Percentiles rank a stretch among this genome's conserved stretches.
Conservation (phyloP, 495 filamentous ascomycete genomes). For the Neurospora pannonica region DNA sequence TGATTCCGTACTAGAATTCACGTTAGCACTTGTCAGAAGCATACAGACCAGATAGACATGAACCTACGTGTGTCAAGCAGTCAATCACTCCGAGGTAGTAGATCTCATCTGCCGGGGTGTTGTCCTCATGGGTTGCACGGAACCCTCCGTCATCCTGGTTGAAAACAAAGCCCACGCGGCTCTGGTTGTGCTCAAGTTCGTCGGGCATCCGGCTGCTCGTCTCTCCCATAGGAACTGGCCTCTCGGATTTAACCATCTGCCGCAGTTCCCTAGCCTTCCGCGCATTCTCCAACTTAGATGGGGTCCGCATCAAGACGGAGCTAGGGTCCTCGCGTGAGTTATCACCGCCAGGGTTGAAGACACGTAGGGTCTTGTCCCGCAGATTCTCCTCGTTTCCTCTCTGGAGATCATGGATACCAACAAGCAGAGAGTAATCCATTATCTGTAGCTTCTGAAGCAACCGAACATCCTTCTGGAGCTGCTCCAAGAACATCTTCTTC, state of each 20-base stretch:
- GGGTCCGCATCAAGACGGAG: constrained; percentile 73
- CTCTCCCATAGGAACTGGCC: constrained; percentile 83
- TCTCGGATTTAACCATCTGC: constrained; percentile 84
- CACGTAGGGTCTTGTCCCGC: constrained; percentile 85
- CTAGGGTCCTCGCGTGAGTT: constrained; percentile 43
- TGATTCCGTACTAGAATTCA: constrained; percentile 58
- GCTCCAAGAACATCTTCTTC: constrained; percentile 75
- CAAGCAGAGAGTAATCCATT: constrained; percentile 96
- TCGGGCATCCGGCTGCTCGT: constrained; percentile 82
- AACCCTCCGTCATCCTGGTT: constrained; percentile 93
- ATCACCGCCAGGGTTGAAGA: constrained; percentile 86
- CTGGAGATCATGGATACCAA: constrained; percentile 85
- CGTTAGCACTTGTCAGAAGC: constrained; percentile 21
- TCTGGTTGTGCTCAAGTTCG: constrained; percentile 56
- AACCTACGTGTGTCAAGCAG: constrained; percentile 84
- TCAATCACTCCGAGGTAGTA: constrained; percentile 98
- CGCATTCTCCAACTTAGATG: constrained; percentile 86
- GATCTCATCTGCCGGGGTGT: constrained; percentile 76
- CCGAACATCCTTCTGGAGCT: constrained; percentile 78
- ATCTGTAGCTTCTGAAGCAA: constrained; percentile 81
- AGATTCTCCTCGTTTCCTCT: constrained; percentile 93
- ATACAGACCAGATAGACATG: not conserved
- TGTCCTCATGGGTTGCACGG: constrained; percentile 84
- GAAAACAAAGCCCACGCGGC: constrained; percentile 53
- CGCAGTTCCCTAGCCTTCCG: constrained; percentile 86